Evolutionary conservation across 2,329 filamentous ascomycete species (phyloP), one percentile per base, ranked within the genome.

Genomic region (Botrytis byssoidea): DNA sequence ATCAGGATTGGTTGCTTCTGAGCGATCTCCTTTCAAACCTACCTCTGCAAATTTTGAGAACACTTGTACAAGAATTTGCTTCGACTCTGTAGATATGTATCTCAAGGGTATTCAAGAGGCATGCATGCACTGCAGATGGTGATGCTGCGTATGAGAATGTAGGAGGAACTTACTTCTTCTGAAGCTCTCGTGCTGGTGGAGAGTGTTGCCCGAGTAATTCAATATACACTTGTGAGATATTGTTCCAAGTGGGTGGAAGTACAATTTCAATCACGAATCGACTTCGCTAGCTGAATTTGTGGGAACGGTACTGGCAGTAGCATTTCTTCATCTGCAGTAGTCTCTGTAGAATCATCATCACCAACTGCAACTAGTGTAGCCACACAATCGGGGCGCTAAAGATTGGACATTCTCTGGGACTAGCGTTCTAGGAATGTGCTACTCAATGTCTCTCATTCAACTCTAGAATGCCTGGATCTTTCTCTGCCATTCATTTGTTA

Each of bases 1-100:
- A 4, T 73, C 81, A 40, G 77, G 78, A 25, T 63, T 80, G 8
- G 81, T 79, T 42, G 79, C 79, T 12, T 82, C 81, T 9, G 73
- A 77, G 71, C 78, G 78, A 63, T 78, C 79, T 16, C 71, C 77
- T 66, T 81, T 80, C 73, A 64, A 79, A 60, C 78, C 79, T 22
- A 74, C 74, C 10, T 40, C 74, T 40, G 73, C 76, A 14, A 78
- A 81, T 73, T 73, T 80, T 16, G 74, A 78, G 65, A 75, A 75
- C 48, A 78, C 76, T 32, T 81, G 80, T 73, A 80, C 78, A 20
- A 70, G 74, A 8, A 76, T 78, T 57, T 82, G 80, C 74, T 74
- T 69, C 10, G 74, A 78, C 51, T 79, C 79, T 6, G 73, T 82
- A 69, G 73, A 76, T 1, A 48, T 77, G 48, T 81, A 79, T 64